Conservation (phyloP, 1,284 basidiomycete species). For the Ustilago cynodontis region DNA sequence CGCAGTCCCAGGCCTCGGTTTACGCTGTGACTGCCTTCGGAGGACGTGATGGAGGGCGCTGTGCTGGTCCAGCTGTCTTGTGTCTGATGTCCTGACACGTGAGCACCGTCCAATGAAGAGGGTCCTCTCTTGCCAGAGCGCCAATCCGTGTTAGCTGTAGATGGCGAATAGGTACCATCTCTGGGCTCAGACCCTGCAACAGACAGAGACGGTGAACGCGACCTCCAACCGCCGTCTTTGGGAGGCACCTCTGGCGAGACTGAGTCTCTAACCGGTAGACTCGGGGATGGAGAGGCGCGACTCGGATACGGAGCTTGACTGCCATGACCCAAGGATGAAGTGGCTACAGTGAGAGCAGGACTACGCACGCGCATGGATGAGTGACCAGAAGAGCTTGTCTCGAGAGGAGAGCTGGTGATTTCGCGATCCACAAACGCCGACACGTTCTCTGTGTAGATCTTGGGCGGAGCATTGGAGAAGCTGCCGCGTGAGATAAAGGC, state of each 20-base stretch:
- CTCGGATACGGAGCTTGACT: not conserved
- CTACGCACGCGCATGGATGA: conserved; percentile 39
- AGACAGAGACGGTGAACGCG: conserved; percentile 33
- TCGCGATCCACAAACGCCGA: conserved; percentile 21
- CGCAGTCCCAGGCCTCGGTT: conserved; percentile 37
- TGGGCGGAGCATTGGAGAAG: conserved; percentile 22
- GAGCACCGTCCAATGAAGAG: conserved; percentile 27
- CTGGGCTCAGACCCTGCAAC: conserved; percentile 25
- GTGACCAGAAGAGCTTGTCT: conserved; percentile 48
- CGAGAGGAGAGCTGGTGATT: conserved; percentile 39
- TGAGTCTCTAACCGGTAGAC: conserved; percentile 18
- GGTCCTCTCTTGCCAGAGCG: conserved; percentile 9
- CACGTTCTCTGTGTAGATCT: conserved; percentile 21
- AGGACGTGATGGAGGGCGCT: conserved; percentile 33
- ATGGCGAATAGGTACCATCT: conserved; percentile 17
- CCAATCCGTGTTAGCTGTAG: not conserved
- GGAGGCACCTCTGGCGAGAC: conserved; percentile 30
- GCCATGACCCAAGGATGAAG: conserved; percentile 29
- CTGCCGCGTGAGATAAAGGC: conserved; percentile 16
- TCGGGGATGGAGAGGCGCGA: conserved; percentile 21
- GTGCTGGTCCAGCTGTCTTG: conserved; percentile 47
- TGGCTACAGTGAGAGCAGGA: conserved; percentile 32
- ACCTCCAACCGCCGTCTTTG: conserved; percentile 33
- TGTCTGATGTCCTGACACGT: conserved; percentile 24
- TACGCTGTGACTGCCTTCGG: conserved; percentile 28